Evolutionary conservation across 148 eudicot genomes (phyloP).

Genomic region (Diospyros kaki): DNA sequence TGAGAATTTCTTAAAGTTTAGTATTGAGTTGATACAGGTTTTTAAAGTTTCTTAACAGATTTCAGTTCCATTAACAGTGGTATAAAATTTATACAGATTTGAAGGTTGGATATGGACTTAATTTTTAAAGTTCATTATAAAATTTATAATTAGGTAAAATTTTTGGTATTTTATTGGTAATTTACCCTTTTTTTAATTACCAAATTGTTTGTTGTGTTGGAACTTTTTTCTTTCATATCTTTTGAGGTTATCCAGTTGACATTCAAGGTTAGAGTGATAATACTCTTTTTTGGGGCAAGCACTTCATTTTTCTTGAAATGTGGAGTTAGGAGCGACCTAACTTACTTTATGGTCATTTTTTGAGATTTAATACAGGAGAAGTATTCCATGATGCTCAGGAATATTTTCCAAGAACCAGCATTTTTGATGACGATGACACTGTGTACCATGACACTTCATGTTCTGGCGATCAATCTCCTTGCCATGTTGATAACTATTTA

Average conservation of each 20-base stretch:
- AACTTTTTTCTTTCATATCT: no score
- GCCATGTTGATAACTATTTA: slow-evolving; percentile 28
- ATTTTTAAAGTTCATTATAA: no score
- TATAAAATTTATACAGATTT: no score
- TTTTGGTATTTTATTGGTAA: background rate
- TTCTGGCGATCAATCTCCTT: slow-evolving; percentile 37
- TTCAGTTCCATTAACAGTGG: no score
- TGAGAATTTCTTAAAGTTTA: no score
- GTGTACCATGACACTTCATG: slow-evolving; percentile 21
- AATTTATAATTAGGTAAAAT: no score
- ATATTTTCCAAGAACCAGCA: slow-evolving; percentile 33
- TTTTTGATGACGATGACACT: slow-evolving; percentile 31
- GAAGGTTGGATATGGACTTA: no score
- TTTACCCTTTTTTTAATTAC: background rate
- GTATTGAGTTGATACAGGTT: no score
- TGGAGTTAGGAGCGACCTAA: background rate
- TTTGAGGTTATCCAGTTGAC: no score
- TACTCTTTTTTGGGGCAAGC: background rate
- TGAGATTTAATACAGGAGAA: slow-evolving; percentile 50
- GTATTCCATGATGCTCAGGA: slow-evolving; percentile 70
- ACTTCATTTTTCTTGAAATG: background rate
- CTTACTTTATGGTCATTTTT: slow-evolving; percentile 7
- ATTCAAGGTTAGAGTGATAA: no score
- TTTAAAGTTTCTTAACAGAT: no score
- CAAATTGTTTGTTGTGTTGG: no score